Percentiles rank a stretch among this genome's conserved stretches.
Evolutionary conservation across 1,284 basidiomycete species (phyloP).

Genomic region (Exobasidium rhododendri): DNA sequence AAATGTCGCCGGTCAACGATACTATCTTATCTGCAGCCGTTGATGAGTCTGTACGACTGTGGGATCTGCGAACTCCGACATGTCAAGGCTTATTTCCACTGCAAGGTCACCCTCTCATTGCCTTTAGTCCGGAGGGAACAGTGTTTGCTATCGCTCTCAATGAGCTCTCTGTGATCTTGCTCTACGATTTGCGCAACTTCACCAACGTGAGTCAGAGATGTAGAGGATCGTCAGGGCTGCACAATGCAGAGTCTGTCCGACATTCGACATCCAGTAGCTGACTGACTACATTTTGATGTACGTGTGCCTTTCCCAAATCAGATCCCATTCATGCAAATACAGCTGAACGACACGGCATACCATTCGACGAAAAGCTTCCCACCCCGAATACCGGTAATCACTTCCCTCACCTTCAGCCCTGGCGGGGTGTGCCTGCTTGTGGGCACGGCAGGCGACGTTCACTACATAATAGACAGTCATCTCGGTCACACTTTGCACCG

Average conservation of each 20-base stretch:
- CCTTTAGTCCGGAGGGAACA: conserved; percentile 82
- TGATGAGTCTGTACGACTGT: conserved; percentile 91
- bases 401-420: conserved; percentile 82
- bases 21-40: conserved; percentile 90
- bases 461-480: conserved; percentile 66
- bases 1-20: conserved; percentile 88
- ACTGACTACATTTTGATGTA: neutral
- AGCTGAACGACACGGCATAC: conserved; percentile 61
- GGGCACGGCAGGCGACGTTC: conserved; percentile 85
- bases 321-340: conserved; percentile 79
- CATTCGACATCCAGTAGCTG: neutral
- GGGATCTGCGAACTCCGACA: conserved; percentile 80
- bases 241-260: too few species aligned
- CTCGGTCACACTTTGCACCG: conserved; percentile 27
- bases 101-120: conserved; percentile 71
- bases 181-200: conserved; percentile 80
- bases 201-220: conserved; percentile 63
- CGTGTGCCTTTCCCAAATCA: conserved; percentile 24
- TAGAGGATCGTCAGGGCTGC: neutral
- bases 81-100: conserved; percentile 63
- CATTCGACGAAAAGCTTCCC: conserved; percentile 26
- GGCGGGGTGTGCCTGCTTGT: conserved; percentile 73
- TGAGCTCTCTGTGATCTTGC: conserved; percentile 39
- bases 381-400: conserved; percentile 85
- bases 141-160: conserved; percentile 93